Base-by-base conservation (phyloP, 805 yeast genomes). In the Isabelozyma pseudorhagii region DNA sequence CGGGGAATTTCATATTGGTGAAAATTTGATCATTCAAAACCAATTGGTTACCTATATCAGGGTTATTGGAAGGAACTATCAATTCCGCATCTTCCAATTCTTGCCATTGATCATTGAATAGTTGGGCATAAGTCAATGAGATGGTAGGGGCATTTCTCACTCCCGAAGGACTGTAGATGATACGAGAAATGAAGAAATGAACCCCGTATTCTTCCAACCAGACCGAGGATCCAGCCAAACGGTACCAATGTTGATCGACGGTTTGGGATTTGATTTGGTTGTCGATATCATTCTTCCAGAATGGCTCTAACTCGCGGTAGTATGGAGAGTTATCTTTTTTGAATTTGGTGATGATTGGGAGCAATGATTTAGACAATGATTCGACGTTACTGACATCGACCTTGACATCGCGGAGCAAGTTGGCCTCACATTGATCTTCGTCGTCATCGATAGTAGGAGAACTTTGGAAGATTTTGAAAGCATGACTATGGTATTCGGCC, bases 131-230 rank as follows among this genome's bases (percentile, higher is more conserved):
- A 2, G 47, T 34, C 5, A 55, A 45, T 5, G 49, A 45, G 15
- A 57, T 21, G 15, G 44, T 34, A 5, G 59, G 54, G 18, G 40
- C 13, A 15, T 48, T 46, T 14, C 48, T 39, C 8, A 21, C 38
- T 8, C 54, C 54, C 3, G 17, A 17, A 11, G 51, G 49, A 34
- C 50, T 48, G 44, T 54, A 57, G 18, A 50, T 27, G 6, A 55
- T 42, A 25, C 61, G 34, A 5, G 57, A 52, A 5, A 57, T 44
- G 52, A 54, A 45, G 21, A 50, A 47, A 40, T 57, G 59, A 8
- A 54, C 54, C 3, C 54, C 55, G 45, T 53, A 54, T 38, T 57
- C 53, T 40, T 54, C 50, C 9, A 57, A 44, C 53, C 52, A 55
- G 3, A 57, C 59, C 2, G 56, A 50, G 1, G 56, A 40, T 0